These are phyloP conservation scores for Fomes fomentarius DNA, from an alignment of 1,284 basidiomycete species.

Conservation along the genomic window DNA sequence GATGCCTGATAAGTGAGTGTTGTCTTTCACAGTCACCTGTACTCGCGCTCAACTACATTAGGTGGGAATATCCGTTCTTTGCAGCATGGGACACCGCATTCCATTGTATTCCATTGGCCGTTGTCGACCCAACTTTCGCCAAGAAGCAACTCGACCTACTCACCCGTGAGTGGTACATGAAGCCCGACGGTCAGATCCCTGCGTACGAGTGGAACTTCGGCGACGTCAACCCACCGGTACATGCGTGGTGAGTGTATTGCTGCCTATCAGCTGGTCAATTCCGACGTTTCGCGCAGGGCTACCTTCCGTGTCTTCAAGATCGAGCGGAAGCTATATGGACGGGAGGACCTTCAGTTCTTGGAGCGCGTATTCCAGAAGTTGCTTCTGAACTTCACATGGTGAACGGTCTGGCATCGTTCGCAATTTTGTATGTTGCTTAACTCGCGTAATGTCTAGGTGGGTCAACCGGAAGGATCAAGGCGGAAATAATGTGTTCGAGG, in stretches of 20 bases:
- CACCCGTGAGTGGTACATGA: constrained; percentile 99
- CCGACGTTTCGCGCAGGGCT: constrained; percentile 54
- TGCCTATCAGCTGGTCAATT: neutral
- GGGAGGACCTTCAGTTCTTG: constrained; percentile 90
- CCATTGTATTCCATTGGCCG: constrained; percentile 96
- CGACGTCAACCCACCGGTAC: constrained; percentile 97
- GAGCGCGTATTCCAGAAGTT: constrained; percentile 99
- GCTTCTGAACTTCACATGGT: constrained; percentile 97
- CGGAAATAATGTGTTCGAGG: constrained; percentile 97
- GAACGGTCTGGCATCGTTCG: constrained; percentile 23
- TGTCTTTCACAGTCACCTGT: neutral
- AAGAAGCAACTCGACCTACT: constrained; percentile 97
- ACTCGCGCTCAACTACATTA: constrained; percentile 28
- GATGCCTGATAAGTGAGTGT: constrained; percentile 92
- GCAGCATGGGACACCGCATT: constrained; percentile 97
- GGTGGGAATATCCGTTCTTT: constrained; percentile 98
- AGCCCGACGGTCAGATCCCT: constrained; percentile 96
- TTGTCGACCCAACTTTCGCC: constrained; percentile 93
- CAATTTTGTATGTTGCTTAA: too few relatives aligned
- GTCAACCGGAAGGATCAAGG: constrained; percentile 97
- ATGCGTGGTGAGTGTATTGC: constrained; percentile 74
- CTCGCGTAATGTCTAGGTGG: constrained; percentile 81
- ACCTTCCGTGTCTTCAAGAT: constrained; percentile 98
- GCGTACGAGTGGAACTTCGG: constrained; percentile 99
- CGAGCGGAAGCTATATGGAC: constrained; percentile 92